phyloP scores from a whole-genome alignment of 1,139 yeast species.

The Arxiozyma telluris region DNA sequence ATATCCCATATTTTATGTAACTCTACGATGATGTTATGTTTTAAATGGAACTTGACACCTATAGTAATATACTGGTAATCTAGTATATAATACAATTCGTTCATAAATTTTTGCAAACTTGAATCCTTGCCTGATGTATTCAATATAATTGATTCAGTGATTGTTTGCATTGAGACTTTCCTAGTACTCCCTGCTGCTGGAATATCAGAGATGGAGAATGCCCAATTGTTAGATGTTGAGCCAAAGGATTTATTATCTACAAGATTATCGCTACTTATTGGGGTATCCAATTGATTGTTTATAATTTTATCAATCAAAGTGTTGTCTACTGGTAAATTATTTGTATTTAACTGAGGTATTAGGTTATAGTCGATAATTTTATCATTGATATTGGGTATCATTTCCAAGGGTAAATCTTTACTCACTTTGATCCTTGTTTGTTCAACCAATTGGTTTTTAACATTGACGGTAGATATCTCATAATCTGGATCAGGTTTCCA shows the following conservation, averaged over 20 bases:
- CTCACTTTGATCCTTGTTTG: slow-evolving; percentile 25
- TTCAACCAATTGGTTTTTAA: slow-evolving; percentile 27
- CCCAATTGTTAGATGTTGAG: slow-evolving; percentile 37
- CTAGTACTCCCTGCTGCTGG: slow-evolving; percentile 75
- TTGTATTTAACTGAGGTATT: slow-evolving; percentile 7
- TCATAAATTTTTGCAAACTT: slow-evolving; percentile 37
- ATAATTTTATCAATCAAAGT: slow-evolving; percentile 1
- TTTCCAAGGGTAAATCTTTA: slow-evolving; percentile 19
- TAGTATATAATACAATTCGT: slow-evolving; percentile 62
- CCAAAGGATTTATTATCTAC: neutral
- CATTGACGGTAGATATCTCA: slow-evolving; percentile 22
- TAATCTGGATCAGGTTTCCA: slow-evolving; percentile 29
- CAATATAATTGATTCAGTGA: slow-evolving; percentile 54
- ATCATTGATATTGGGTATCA: neutral
- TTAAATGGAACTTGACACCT: slow-evolving; percentile 46
- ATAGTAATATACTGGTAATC: slow-evolving; percentile 42
- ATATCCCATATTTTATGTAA: slow-evolving; percentile 31
- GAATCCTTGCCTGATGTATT: slow-evolving; percentile 29
- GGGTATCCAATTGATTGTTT: slow-evolving; percentile 1
- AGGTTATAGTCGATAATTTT: slow-evolving; percentile 7
- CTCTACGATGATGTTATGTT: slow-evolving; percentile 53
- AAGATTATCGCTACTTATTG: neutral
- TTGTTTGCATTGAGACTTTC: slow-evolving; percentile 56
- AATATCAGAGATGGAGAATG: slow-evolving; percentile 63
- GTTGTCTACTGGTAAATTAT: slow-evolving; percentile 7